Conservation (phyloP, 2,329 filamentous ascomycete genomes). For the Pseudogymnoascus sp. region DNA sequence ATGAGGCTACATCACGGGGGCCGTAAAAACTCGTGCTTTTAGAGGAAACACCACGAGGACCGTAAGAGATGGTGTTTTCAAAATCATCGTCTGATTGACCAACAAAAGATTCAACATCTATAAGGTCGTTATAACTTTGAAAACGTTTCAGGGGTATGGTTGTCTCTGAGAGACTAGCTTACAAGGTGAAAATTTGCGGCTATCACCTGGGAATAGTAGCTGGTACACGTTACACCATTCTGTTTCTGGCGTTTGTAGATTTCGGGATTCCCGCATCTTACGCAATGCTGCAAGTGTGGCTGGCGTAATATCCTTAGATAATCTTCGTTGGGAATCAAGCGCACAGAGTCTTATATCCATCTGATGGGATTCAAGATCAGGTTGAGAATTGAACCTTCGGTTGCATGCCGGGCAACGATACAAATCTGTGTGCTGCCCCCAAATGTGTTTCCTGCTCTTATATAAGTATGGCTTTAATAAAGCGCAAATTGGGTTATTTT, state of each 20-base stretch:
- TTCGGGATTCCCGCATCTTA: slow-evolving; percentile 10
- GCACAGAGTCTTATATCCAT: slow-evolving; percentile 6
- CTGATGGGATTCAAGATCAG: slow-evolving; percentile 15
- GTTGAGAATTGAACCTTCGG: slow-evolving; percentile 12
- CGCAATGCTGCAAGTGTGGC: slow-evolving; percentile 12
- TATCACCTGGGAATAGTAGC: slow-evolving; percentile 15
- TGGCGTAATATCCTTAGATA: background rate
- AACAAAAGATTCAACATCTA: background rate
- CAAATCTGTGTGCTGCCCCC: slow-evolving; percentile 12
- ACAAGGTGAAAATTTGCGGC: slow-evolving; percentile 16
- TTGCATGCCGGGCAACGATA: slow-evolving; percentile 15
- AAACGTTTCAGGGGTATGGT: background rate
- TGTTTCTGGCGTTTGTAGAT: slow-evolving; percentile 10
- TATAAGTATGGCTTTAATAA: background rate
- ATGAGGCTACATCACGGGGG: background rate
- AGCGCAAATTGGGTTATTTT: slow-evolving; percentile 10
- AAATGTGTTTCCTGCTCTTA: slow-evolving; percentile 14
- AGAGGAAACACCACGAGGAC: background rate
- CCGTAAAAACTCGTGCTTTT: background rate
- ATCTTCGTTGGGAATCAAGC: slow-evolving; percentile 10
- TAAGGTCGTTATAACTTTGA: background rate
- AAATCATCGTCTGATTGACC: background rate
- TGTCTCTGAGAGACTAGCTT: slow-evolving; percentile 19
- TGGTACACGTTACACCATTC: slow-evolving; percentile 18
- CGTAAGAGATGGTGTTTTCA: background rate